phyloP scores from a whole-genome alignment of 371 early-diverging fungal species.

The Syncephalis plumigaleata region DNA sequence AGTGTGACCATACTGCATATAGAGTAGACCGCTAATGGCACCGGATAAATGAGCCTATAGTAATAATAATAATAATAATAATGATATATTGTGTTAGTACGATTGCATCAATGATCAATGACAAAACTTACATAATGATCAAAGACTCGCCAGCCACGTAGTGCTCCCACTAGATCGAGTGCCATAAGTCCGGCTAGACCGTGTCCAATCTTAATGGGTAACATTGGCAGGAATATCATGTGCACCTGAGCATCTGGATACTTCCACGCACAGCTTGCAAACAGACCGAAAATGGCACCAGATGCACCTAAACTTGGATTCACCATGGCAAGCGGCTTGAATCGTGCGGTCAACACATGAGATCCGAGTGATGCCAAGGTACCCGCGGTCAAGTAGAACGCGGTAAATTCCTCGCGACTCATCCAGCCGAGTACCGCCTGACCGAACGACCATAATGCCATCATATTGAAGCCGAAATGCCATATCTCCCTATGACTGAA shows the following conservation, averaged over 20 bases:
- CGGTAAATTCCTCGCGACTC: slow-evolving; percentile 51
- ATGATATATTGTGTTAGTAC: neutral
- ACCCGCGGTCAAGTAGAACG: slow-evolving; percentile 50
- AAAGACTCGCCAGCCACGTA: slow-evolving; percentile 36
- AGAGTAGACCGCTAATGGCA: slow-evolving; percentile 26
- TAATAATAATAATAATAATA: neutral
- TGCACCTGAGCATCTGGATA: slow-evolving; percentile 39
- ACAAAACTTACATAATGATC: slow-evolving; percentile 41
- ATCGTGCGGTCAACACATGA: slow-evolving; percentile 27
- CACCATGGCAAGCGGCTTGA: slow-evolving; percentile 22
- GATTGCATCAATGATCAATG: neutral
- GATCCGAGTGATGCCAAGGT: slow-evolving; percentile 38
- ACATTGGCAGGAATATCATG: slow-evolving; percentile 52
- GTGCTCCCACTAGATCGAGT: slow-evolving; percentile 37
- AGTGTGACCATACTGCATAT: slow-evolving; percentile 25
- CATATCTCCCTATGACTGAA: slow-evolving; percentile 42
- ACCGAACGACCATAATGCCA: slow-evolving; percentile 45
- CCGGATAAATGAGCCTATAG: slow-evolving; percentile 46
- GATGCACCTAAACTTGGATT: slow-evolving; percentile 58
- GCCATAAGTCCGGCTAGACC: slow-evolving; percentile 36
- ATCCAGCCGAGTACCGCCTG: slow-evolving; percentile 17
- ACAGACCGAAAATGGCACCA: slow-evolving; percentile 52
- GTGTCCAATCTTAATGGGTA: slow-evolving; percentile 38
- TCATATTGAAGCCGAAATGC: slow-evolving; percentile 50
- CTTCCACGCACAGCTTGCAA: slow-evolving; percentile 31